Conservation (phyloP, 2,329 filamentous ascomycete genomes). For the Talaromyces albobiverticillius region DNA sequence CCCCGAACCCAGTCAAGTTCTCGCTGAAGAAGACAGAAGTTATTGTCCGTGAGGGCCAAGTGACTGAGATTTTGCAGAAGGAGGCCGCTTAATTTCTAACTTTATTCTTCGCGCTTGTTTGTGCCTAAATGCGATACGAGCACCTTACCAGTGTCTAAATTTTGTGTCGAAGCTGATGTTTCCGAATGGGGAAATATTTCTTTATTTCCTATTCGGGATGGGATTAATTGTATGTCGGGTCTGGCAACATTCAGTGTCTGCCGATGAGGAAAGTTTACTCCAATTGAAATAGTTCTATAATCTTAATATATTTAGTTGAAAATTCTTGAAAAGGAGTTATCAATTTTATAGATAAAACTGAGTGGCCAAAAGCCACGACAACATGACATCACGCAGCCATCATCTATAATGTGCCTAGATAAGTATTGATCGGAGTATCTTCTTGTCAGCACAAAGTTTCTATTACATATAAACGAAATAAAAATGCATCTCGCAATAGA, state of each 20-base stretch:
- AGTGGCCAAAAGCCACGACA: slow-evolving; percentile 9
- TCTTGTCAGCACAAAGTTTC: neutral
- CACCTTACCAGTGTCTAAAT: neutral
- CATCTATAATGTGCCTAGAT: no score
- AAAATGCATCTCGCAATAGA: neutral
- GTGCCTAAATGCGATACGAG: neutral
- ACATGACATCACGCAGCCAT: slow-evolving; percentile 12
- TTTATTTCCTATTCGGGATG: slow-evolving; percentile 7
- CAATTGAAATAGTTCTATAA: no score
- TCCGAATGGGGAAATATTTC: slow-evolving; percentile 1
- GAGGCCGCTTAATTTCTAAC: neutral
- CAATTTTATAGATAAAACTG: neutral
- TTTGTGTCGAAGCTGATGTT: neutral
- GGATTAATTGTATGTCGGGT: no score
- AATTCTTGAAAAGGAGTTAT: no score
- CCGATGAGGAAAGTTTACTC: neutral
- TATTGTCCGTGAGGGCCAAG: slow-evolving; percentile 15
- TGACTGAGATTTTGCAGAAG: slow-evolving; percentile 10
- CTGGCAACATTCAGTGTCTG: neutral
- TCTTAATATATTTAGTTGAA: no score
- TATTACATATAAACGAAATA: neutral
- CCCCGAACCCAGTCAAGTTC: slow-evolving; percentile 35
- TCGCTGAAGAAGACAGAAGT: slow-evolving; percentile 34
- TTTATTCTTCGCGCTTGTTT: neutral
- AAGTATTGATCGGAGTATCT: no score